These are phyloP conservation scores for Rhizopus stolonifer DNA, from an alignment of 371 early-diverging fungal species.

Conservation along the genomic window DNA sequence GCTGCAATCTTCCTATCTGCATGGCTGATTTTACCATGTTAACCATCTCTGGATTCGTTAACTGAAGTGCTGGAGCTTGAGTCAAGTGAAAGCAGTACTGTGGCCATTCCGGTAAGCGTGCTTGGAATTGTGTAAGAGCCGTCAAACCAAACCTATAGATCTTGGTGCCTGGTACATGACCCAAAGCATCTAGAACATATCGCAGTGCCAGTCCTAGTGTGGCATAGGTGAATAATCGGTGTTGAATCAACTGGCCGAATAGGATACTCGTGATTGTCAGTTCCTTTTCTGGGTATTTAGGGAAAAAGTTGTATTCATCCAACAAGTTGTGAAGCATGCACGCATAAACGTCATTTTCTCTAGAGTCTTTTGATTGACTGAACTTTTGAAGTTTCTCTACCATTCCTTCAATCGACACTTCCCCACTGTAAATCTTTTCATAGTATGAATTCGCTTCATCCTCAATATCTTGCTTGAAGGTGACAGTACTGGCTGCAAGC, in stretches of 20 bases:
- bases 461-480: constrained; percentile 55
- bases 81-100: constrained; percentile 80
- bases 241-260: constrained; percentile 87
- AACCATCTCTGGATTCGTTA: constrained; percentile 77
- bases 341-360: constrained; percentile 76
- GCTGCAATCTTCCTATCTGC: constrained; percentile 22
- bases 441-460: constrained; percentile 78
- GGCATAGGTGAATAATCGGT: constrained; percentile 74
- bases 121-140: constrained; percentile 82
- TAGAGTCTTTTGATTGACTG: constrained; percentile 63
- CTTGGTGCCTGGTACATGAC: constrained; percentile 76
- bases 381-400: constrained; percentile 72
- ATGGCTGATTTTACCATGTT: constrained; percentile 48
- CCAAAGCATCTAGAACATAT: constrained; percentile 82
- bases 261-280: constrained; percentile 84
- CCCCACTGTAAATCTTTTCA: constrained; percentile 76
- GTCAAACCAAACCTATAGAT: constrained; percentile 89
- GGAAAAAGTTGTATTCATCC: constrained; percentile 93
- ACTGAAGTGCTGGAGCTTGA: constrained; percentile 77
- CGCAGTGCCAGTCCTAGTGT: constrained; percentile 80
- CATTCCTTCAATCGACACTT: constrained; percentile 70
- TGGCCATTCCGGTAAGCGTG: constrained; percentile 87
- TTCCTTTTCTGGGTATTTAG: constrained; percentile 92
- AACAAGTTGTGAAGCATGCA: constrained; percentile 87
- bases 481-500: constrained; percentile 16